Conservation (phyloP, 768 basidiomycete genomes). For the Trametes meyenii region DNA sequence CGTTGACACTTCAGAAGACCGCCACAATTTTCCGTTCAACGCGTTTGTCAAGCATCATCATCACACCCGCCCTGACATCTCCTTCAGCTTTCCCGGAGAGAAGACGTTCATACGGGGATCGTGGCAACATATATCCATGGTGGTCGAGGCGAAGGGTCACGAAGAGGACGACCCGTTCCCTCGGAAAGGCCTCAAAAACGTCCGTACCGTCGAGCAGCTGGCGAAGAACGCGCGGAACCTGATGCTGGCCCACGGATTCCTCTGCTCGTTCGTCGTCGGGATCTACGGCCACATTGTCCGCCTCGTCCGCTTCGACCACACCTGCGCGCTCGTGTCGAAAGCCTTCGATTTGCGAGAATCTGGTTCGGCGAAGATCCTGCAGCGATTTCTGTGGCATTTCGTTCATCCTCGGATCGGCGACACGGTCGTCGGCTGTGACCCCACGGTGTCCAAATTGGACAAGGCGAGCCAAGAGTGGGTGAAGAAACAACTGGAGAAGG, state of each 20-base stretch:
- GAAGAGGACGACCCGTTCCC: background rate
- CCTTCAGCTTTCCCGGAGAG: slow-evolving; percentile 2
- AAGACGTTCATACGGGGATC: background rate
- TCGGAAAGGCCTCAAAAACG: background rate
- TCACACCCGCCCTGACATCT: background rate
- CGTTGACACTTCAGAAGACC: background rate
- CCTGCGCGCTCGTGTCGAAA: slow-evolving; percentile 6
- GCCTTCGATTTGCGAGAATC: background rate
- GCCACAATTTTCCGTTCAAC: background rate
- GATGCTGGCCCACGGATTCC: slow-evolving; percentile 9
- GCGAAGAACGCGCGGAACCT: slow-evolving; percentile 17
- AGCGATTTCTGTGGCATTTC: slow-evolving; percentile 19
- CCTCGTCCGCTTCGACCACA: slow-evolving; percentile 21
- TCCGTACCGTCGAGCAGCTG: slow-evolving; percentile 2
- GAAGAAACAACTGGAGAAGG: background rate
- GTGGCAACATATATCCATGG: slow-evolving; percentile 14
- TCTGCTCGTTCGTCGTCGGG: slow-evolving; percentile 16
- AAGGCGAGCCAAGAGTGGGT: background rate
- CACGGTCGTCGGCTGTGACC: slow-evolving; percentile 2
- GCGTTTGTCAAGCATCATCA: background rate
- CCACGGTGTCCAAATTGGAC: background rate
- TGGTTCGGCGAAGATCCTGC: background rate
- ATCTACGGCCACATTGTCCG: slow-evolving; percentile 14
- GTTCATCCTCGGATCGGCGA: background rate
- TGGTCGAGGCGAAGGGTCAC: slow-evolving; percentile 2